A percentile compares a stretch with the other conserved stretches of the same genome.
These are phyloP conservation scores for Coniochaeta hoffmannii DNA, from an alignment of 2,329 filamentous ascomycete genomes.

Conservation along the genomic window DNA sequence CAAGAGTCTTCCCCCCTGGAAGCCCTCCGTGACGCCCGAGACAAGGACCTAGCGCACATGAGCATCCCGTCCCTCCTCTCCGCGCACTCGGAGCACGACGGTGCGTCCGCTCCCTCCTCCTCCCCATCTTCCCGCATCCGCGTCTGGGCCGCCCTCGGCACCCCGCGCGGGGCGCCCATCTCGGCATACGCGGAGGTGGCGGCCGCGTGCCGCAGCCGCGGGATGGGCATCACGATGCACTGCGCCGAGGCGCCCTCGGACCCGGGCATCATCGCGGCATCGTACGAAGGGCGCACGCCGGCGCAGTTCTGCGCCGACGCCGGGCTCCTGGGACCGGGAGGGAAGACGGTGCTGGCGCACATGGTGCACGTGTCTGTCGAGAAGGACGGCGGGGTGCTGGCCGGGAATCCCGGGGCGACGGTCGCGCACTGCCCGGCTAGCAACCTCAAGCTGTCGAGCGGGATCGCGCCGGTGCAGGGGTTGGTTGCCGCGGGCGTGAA, in stretches of 20 bases:
- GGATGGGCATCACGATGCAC: slow-evolving; percentile 38
- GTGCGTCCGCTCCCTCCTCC: too few species aligned
- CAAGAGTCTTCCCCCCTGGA: slow-evolving; percentile 23
- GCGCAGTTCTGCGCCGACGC: slow-evolving; percentile 33
- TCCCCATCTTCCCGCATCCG: slow-evolving; percentile 35
- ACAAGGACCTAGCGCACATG: slow-evolving; percentile 27
- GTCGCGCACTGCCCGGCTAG: slow-evolving; percentile 44
- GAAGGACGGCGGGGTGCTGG: slow-evolving; percentile 29
- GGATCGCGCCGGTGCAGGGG: slow-evolving; percentile 37
- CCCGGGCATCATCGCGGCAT: slow-evolving; percentile 25
- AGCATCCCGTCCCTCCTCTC: slow-evolving; percentile 22
- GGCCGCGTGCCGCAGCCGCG: slow-evolving; percentile 26
- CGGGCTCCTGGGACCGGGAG: slow-evolving; percentile 28
- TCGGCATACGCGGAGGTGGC: slow-evolving; percentile 31
- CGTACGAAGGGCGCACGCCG: slow-evolving; percentile 30
- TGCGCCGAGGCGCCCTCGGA: slow-evolving; percentile 34
- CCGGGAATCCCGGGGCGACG: slow-evolving; percentile 29
- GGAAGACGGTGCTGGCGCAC: slow-evolving; percentile 39
- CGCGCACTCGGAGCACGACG: slow-evolving; percentile 18
- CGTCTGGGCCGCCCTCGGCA: slow-evolving; percentile 39
- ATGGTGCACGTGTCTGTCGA: slow-evolving; percentile 41
- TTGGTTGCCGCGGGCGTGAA: slow-evolving; percentile 35
- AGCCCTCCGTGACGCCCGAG: slow-evolving; percentile 25
- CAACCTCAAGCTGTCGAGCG: slow-evolving; percentile 44
- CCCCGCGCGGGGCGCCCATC: slow-evolving; percentile 34